Evolutionary conservation across 257 asterid genomes (phyloP).

Genomic region (Plantago elongata): DNA sequence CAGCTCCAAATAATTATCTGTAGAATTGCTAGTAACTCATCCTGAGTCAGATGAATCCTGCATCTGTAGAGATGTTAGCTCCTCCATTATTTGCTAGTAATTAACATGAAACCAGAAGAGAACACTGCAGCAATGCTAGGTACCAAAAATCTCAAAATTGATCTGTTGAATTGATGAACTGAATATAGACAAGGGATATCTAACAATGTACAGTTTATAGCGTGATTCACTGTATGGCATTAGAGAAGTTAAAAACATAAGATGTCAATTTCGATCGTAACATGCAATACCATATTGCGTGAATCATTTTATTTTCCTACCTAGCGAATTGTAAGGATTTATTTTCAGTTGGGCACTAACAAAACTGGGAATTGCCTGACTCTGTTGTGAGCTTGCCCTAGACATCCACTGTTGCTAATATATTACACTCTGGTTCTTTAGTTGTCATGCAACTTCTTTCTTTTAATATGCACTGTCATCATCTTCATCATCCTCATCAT

Average conservation of each 20-base stretch:
- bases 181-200: background rate
- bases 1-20: no score
- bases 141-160: slow-evolving; percentile 1
- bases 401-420: background rate
- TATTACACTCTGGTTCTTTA: background rate
- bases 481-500: slow-evolving; percentile 13
- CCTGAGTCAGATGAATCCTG: no score
- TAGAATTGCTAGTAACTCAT: no score
- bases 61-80: no score
- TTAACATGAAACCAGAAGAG: background rate
- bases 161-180: background rate
- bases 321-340: background rate
- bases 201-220: background rate
- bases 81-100: no score
- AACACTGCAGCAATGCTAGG: background rate
- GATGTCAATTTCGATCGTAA: background rate
- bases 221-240: background rate
- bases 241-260: background rate
- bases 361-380: slow-evolving; percentile 16
- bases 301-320: slow-evolving; percentile 21
- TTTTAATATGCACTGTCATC: slow-evolving; percentile 16
- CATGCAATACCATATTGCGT: slow-evolving; percentile 7
- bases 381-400: background rate
- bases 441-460: background rate
- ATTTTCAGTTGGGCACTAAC: background rate